Base-by-base conservation (phyloP, 2,329 filamentous ascomycete genomes). In the Ophiostoma quercus region DNA sequence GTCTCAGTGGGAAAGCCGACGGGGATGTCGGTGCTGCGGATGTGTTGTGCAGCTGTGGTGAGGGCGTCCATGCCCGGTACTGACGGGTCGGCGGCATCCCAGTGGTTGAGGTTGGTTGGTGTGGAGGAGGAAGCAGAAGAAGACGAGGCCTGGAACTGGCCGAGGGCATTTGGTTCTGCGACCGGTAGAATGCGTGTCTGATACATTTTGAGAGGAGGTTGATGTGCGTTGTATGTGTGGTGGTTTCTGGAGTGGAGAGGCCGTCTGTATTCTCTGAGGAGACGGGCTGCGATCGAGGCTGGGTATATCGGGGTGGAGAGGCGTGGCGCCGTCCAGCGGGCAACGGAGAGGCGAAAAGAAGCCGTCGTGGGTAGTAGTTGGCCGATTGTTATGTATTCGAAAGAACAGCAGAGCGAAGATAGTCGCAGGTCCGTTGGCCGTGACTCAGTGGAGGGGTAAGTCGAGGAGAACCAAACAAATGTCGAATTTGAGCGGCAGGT, bases 1-100 rank as follows among this genome's bases (percentile, higher is more conserved):
- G 95, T 99, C 80, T 99, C 95, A 0, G 95, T 99, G 0, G 95
- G 95, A 77, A 99, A 99, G 1, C 92, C 95, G 66, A 99, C 92
- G 4, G 95, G 95, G 3, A 85, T 85, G 76, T 92, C 85, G 68
- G 85, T 88, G 22, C 83, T 83, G 68, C 83, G 85, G 47, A 97
- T 82, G 73, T 88, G 84, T 14, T 83, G 77, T 2, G 91, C 92
- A 0, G 92, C 92, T 69, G 87, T 81, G 71, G 82, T 80, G 51
- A 96, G 83, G 34, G 79, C 77, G 1, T 74, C 75, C 54, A 82
- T 71, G 7, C 76, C 75, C 29, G 74, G 73, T 7, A 78, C 74
- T 7, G 77, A 75, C 0, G 74, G 71, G 19, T 74, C 72, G 5
- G 70, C 72, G 5, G 70, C 68, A 2, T 80, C 76, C 84, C 84